Evolutionary conservation across 1,139 yeast genomes (phyloP).

Genomic region (Taphrina betulina): DNA sequence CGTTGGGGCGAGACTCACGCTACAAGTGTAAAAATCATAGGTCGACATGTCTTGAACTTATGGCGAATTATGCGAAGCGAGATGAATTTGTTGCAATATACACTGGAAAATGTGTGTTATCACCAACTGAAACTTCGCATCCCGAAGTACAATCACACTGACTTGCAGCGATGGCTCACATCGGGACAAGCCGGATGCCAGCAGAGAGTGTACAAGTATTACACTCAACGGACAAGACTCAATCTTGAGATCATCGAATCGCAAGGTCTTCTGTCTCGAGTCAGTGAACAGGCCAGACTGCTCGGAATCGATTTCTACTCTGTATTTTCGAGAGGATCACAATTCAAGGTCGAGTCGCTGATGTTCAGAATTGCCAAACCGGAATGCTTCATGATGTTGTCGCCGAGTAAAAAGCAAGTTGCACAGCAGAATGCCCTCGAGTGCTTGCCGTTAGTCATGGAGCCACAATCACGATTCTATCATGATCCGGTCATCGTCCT

Average conservation of each 20-base stretch:
- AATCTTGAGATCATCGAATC: slow-evolving; percentile 56
- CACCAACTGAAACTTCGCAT: slow-evolving; percentile 65
- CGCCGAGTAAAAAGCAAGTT: slow-evolving; percentile 81
- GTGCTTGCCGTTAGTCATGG: slow-evolving; percentile 86
- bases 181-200: slow-evolving; percentile 41
- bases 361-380: slow-evolving; percentile 69
- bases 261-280: slow-evolving; percentile 67
- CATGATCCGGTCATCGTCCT: slow-evolving; percentile 85
- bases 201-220: slow-evolving; percentile 54
- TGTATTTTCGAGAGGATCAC: slow-evolving; percentile 86
- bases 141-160: slow-evolving; percentile 59
- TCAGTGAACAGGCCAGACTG: slow-evolving; percentile 79
- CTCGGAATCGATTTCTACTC: slow-evolving; percentile 89
- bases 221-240: slow-evolving; percentile 52
- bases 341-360: slow-evolving; percentile 85
- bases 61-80: slow-evolving; percentile 77
- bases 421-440: slow-evolving; percentile 83
- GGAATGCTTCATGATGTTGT: slow-evolving; percentile 67
- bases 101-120: slow-evolving; percentile 72
- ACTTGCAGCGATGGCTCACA: slow-evolving; percentile 55
- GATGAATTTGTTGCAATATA: slow-evolving; percentile 61
- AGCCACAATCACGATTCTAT: slow-evolving; percentile 80
- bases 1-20: slow-evolving; percentile 83
- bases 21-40: slow-evolving; percentile 64
- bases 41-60: slow-evolving; percentile 77